These are phyloP conservation scores for Protomyces pachydermus DNA, from an alignment of 1,139 yeast species.

Conservation along the genomic window DNA sequence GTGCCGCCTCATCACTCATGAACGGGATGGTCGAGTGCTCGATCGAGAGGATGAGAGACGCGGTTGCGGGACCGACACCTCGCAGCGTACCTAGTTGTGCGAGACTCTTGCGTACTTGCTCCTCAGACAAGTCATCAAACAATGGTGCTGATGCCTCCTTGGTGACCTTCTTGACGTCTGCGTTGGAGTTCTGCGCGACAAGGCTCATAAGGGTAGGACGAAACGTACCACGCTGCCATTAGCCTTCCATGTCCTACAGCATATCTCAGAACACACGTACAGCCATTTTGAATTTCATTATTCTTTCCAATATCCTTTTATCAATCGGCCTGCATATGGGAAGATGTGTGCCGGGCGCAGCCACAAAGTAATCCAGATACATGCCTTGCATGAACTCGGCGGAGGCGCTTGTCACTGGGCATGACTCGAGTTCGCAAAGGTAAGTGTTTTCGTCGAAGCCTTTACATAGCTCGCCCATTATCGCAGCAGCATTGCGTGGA, in stretches of 20 bases:
- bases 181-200: background rate
- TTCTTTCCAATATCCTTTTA: too few relatives aligned
- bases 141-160: background rate
- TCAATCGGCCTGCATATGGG: too few relatives aligned
- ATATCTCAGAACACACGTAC: background rate
- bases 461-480: too few relatives aligned
- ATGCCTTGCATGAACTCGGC: background rate
- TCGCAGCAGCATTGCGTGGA: too few relatives aligned
- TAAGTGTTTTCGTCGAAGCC: too few relatives aligned
- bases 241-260: background rate
- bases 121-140: background rate
- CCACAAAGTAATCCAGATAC: background rate
- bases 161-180: background rate
- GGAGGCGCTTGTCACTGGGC: too few relatives aligned
- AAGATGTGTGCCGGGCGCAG: background rate
- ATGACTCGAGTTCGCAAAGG: too few relatives aligned
- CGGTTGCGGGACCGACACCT: conserved; percentile 23
- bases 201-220: background rate
- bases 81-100: background rate
- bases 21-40: conserved; percentile 1
- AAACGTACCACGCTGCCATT: background rate
- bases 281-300: background rate
- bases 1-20: conserved; percentile 19
- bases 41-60: conserved; percentile 12
- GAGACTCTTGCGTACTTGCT: background rate